A percentile compares a stretch with the other conserved stretches of the same genome.
Evolutionary conservation across 1,284 basidiomycete species (phyloP).

Genomic region (Moesziomyces sp.): DNA sequence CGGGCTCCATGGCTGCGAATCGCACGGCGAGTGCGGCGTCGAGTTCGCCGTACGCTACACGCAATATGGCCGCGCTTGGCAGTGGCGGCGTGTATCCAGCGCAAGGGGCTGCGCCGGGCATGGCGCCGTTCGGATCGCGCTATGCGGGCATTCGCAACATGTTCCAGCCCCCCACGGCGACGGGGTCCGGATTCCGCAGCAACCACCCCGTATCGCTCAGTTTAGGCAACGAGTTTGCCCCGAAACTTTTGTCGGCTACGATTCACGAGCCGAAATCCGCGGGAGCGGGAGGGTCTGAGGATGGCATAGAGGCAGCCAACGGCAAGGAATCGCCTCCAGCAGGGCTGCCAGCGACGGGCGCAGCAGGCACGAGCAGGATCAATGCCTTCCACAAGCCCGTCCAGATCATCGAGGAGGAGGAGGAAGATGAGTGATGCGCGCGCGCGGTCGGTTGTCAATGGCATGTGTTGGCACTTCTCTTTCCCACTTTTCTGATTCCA

Average conservation of each 20-base stretch:
- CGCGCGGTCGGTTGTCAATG: too few relatives aligned
- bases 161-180: slow-evolving; percentile 31
- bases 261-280: slow-evolving; percentile 14
- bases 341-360: neutral
- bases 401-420: slow-evolving; percentile 52
- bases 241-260: slow-evolving; percentile 37
- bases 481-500: too few relatives aligned
- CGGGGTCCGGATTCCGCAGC: slow-evolving; percentile 13
- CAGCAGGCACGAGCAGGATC: slow-evolving; percentile 20
- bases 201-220: slow-evolving; percentile 26
- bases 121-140: slow-evolving; percentile 23
- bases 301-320: neutral
- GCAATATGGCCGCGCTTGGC: slow-evolving; percentile 28
- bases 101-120: slow-evolving; percentile 4
- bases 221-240: slow-evolving; percentile 53
- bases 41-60: slow-evolving; percentile 32
- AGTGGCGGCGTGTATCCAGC: slow-evolving; percentile 3
- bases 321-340: neutral
- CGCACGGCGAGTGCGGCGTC: neutral
- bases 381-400: slow-evolving; percentile 37
- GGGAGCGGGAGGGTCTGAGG: neutral
- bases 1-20: slow-evolving; percentile 15
- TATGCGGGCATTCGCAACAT: slow-evolving; percentile 53
- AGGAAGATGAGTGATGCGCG: slow-evolving; percentile 37
- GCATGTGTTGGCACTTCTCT: too few relatives aligned